Conservation (phyloP, 805 yeast genomes). For the Zygoascus flipseniorum region DNA sequence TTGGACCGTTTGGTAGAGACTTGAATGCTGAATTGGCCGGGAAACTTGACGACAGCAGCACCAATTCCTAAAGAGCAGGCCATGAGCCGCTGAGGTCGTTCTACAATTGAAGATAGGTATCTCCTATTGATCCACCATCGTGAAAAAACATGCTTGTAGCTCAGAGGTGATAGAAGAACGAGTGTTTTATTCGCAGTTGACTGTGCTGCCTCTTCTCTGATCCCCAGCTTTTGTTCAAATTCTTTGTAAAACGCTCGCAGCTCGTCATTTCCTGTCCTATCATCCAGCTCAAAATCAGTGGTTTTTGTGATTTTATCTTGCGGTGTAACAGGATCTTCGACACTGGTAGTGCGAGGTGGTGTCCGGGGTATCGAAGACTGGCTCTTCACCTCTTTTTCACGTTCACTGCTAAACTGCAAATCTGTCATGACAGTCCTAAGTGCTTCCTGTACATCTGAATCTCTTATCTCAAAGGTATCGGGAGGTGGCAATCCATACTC, state of each 20-base stretch:
- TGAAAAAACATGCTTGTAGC: conserved; percentile 64
- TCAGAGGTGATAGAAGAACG: conserved; percentile 58
- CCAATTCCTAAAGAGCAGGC: conserved; percentile 75
- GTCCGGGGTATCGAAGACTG: background rate
- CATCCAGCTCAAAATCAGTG: background rate
- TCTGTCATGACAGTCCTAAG: background rate
- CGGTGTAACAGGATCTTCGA: conserved; percentile 1
- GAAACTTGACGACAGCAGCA: conserved; percentile 55
- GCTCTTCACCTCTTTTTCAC: background rate
- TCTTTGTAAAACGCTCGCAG: conserved; percentile 4
- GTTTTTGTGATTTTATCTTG: background rate
- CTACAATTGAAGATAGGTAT: conserved; percentile 62
- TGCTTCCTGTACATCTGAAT: background rate
- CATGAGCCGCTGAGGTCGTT: conserved; percentile 69
- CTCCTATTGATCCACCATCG: conserved; percentile 68
- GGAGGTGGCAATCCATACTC: background rate
- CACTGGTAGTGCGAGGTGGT: background rate
- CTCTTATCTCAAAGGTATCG: background rate
- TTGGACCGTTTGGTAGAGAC: conserved; percentile 42
- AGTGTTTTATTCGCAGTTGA: conserved; percentile 30
- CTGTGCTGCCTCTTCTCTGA: background rate
- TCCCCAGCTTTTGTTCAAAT: background rate
- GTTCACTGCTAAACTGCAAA: background rate
- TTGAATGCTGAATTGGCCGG: conserved; percentile 34
- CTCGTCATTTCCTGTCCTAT: background rate